These are phyloP conservation scores for Aphanomyces invadans DNA, from an alignment of 352 stramenopile genomes.

Conservation along the genomic window DNA sequence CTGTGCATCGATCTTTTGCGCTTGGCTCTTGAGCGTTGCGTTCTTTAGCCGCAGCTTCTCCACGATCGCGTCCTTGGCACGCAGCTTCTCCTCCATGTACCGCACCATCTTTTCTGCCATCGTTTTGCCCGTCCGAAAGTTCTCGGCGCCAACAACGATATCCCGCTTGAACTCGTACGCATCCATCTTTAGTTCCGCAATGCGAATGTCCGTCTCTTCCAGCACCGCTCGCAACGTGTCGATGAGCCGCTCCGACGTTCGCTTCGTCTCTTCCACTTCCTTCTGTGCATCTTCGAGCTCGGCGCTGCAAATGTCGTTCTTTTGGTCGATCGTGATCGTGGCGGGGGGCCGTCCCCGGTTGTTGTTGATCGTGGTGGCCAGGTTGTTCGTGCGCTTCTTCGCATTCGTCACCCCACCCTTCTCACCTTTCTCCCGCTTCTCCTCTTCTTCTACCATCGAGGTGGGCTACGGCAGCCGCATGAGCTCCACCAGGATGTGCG, in stretches of 20 bases:
- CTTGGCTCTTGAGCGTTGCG: constrained; percentile 86
- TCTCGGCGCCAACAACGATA: constrained; percentile 91
- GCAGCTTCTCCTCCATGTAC: constrained; percentile 93
- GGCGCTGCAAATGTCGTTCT: constrained; percentile 84
- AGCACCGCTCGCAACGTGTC: constrained; percentile 89
- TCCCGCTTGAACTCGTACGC: constrained; percentile 95
- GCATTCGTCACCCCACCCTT: constrained; percentile 36
- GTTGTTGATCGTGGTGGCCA: constrained; percentile 34
- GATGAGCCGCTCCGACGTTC: constrained; percentile 88
- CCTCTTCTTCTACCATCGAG: constrained; percentile 46
- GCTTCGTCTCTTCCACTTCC: constrained; percentile 84
- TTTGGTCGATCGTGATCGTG: constrained; percentile 87
- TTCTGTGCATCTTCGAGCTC: constrained; percentile 86
- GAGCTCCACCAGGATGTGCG: no score
- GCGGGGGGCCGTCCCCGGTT: constrained; percentile 48
- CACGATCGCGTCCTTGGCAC: constrained; percentile 86
- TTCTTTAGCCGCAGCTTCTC: constrained; percentile 94
- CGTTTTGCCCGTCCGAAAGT: constrained; percentile 90
- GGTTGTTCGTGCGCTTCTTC: constrained; percentile 32
- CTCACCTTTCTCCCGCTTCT: constrained; percentile 45
- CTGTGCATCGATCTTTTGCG: constrained; percentile 87
- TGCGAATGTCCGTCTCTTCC: constrained; percentile 91
- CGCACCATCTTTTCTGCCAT: constrained; percentile 90
- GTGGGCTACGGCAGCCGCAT: constrained; percentile 20
- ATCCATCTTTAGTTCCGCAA: constrained; percentile 93